Base-by-base conservation (phyloP, 192 early-diverging fungal genomes). In the Geosiphon pyriformis region DNA sequence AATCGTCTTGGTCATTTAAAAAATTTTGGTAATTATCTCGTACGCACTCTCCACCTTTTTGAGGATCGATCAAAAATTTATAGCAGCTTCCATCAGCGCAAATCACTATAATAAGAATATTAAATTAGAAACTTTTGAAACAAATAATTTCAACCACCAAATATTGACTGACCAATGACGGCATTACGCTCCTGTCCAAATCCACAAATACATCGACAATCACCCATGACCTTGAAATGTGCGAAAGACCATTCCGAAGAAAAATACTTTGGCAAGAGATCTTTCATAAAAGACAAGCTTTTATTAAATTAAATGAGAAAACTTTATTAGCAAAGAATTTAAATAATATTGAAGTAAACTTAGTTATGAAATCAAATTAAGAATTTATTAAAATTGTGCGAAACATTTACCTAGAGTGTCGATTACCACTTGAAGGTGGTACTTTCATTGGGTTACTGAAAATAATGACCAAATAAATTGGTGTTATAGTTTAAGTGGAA, bases 191-290 rank as follows among this genome's bases (percentile, higher is more conserved):
- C 85, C 58, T 76, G 82, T 3, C 85, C 88, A 81, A 96, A 94
- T 7, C 85, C 91, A 61, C 87, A 88, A 8, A 93, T 80, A 65
- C 91, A 96, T 56, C 88, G 84, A 53, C 85, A 83, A 60, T 92
- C 92, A 20, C 84, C 80, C 10, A 85, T 83, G 15, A 95, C 72
- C 53, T 86, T 84, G 65, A 88, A 91, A 62, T 93, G 91, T 7
- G 92, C 92, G 82, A 97, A 97, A 1, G 87, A 90, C 92, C 93
- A 95, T 65, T 90, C 89, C 3, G 88, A 90, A n/a, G 89, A 90
- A 82, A 97, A 97, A 73, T 97, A 97, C 68, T 92, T 92, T 55
- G 93, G 93, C 70, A 95, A 72, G 15, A 92, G 60, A 51, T 90
- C 88, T 67, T 90, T 90, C 87, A 92, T 86, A 59, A 92, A 92